Evolutionary conservation across 441 rosid species (phyloP), one percentile per base, ranked within the genome.

Genomic region (Syzygium malaccense): DNA sequence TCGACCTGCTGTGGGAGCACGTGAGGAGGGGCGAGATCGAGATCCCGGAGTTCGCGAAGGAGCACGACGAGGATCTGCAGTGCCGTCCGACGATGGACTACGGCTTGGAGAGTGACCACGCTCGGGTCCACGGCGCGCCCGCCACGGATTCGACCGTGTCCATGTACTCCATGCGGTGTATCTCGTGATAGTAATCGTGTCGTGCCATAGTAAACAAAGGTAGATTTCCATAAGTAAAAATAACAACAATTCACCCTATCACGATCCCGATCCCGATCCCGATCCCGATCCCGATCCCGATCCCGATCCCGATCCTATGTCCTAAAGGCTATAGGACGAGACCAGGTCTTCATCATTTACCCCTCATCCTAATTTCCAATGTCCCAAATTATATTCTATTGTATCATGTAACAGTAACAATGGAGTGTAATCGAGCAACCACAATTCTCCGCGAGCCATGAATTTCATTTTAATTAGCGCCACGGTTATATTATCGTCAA

Each of bases 1-100:
- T 95, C 45, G 98, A 94, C 89, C 95, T 90, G 88, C 85, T 97
- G 85, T 97, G 99, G 99, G 98, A 96, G 87, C 98, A 95, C 23
- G 94, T 97, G 85, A 93, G 96, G 93, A 94, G 99, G 92, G 93
- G 92, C 56, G 98, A 94, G 94, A 87, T 95, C 49, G 97, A 94
- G 93, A 87, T 97, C 32, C 98, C 99, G 6, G 96, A 95, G 88
- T 97, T 95, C 80, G 98, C 93, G 33, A 91, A 90, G n/a, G 98
- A 97, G 71, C 95, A 95, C 58, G 99, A 97, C 32, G 98, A 97
- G 6, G 96, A 94, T 85, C 55, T 96, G 88, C 98, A 95, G 90
- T 90, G 92, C 89, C 95, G 96, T 83, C 96, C 96, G 85, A 91
- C 93, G 94, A 94, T 93, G 95, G 98, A 97, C 89, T 96, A 95